phyloP scores from a whole-genome alignment of 2,329 filamentous ascomycete genomes.

The Zymoseptoria passerinii region DNA sequence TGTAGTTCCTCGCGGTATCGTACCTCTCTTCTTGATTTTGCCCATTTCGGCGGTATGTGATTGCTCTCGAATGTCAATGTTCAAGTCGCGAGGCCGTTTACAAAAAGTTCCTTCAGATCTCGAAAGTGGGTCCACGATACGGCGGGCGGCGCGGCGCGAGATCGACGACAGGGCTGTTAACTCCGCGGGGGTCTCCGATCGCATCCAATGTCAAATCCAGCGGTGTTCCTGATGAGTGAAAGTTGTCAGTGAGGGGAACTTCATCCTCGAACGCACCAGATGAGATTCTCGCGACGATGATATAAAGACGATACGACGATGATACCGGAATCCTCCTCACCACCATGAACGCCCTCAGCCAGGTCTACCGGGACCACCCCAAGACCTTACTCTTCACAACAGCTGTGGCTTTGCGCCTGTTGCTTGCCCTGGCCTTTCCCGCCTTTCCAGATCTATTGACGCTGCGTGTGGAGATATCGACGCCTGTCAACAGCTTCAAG shows the following conservation, averaged over 20 bases:
- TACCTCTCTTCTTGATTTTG: slow-evolving; percentile 83
- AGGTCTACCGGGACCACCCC: slow-evolving; percentile 28
- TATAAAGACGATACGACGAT: slow-evolving; percentile 10
- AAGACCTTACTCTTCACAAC: slow-evolving; percentile 63
- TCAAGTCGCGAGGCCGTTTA: background rate
- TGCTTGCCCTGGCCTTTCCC: slow-evolving; percentile 74
- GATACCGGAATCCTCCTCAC: background rate
- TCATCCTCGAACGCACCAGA: background rate
- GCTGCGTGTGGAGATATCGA: slow-evolving; percentile 90
- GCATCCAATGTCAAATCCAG: background rate
- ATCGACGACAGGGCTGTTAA: background rate
- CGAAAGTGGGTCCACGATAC: background rate
- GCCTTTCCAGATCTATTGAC: slow-evolving; percentile 76
- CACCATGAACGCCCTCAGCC: slow-evolving; percentile 18
- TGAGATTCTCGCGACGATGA: background rate
- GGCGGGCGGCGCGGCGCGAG: too few species aligned
- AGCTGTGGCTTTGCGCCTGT: slow-evolving; percentile 68
- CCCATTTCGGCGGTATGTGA: slow-evolving; percentile 45
- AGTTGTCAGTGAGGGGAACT: background rate
- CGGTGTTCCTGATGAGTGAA: background rate
- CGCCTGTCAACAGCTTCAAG: slow-evolving; percentile 96
- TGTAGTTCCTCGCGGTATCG: slow-evolving; percentile 3
- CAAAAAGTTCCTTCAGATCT: background rate
- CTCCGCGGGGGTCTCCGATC: background rate
- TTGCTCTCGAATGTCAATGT: background rate